Percentiles rank a stretch among this genome's conserved stretches.
Evolutionary conservation across 164 flowering plant species (phyloP).

Genomic region (Macadamia tetraphylla): DNA sequence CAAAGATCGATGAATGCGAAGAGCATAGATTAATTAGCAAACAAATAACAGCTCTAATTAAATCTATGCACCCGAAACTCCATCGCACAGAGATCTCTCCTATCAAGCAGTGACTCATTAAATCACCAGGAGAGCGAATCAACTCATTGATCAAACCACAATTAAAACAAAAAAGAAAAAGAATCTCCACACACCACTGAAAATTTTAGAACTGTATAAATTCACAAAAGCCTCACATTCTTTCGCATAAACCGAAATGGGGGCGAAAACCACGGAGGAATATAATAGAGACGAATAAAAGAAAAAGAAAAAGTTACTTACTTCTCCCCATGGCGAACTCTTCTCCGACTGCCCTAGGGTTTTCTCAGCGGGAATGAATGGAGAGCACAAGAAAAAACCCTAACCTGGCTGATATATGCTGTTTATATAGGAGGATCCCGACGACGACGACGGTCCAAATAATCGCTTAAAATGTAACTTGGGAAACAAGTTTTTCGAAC

Average conservation of each 20-base stretch:
- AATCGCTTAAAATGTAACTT: not conserved
- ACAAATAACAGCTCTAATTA: not conserved
- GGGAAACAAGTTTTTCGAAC: not conserved
- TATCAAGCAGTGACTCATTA: too few species aligned
- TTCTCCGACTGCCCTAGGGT: not conserved
- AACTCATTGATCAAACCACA: too few species aligned
- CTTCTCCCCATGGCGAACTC: slow-evolving; percentile 24
- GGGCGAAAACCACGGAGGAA: not conserved
- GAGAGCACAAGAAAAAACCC: not conserved
- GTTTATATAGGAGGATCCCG: not conserved
- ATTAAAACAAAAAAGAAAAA: too few species aligned
- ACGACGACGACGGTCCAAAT: too few species aligned
- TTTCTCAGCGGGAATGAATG: too few species aligned
- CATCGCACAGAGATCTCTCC: not conserved
- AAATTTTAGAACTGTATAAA: too few species aligned
- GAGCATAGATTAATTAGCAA: not conserved
- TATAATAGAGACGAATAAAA: not conserved
- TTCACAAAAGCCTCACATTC: too few species aligned
- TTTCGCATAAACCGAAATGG: too few species aligned
- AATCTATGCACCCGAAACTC: not conserved
- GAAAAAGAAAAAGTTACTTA: slow-evolving; percentile 6
- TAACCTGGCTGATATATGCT: not conserved
- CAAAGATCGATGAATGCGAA: not conserved
- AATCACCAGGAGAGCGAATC: not conserved
- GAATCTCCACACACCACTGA: too few species aligned